phyloP scores from a whole-genome alignment of 768 basidiomycete genomes.

The Podaxis mareebaensis region DNA sequence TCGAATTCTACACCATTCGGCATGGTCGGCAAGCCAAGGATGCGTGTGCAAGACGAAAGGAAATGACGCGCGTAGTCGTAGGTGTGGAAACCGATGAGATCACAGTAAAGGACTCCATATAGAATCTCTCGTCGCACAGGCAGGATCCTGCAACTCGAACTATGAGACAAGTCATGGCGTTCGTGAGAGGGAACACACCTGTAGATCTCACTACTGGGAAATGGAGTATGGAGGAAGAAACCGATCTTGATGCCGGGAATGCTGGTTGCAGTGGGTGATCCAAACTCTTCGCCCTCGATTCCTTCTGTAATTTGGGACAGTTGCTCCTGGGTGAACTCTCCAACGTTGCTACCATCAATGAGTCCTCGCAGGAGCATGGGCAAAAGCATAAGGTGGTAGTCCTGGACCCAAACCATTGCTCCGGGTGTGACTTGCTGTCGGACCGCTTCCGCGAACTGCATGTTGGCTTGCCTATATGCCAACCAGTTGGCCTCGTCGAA shows the following conservation, averaged over 20 bases:
- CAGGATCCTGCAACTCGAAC: slow-evolving; percentile 64
- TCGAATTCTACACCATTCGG: slow-evolving; percentile 98
- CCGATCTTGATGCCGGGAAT: slow-evolving; percentile 87
- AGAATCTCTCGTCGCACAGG: slow-evolving; percentile 97
- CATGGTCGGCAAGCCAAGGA: slow-evolving; percentile 93
- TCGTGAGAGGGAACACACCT: slow-evolving; percentile 51
- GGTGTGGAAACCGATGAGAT: slow-evolving; percentile 98
- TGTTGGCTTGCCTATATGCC: slow-evolving; percentile 95
- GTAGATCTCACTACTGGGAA: slow-evolving; percentile 97
- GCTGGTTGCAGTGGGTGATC: slow-evolving; percentile 30
- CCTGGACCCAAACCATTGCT: slow-evolving; percentile 99
- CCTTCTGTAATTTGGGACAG: slow-evolving; percentile 74
- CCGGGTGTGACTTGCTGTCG: slow-evolving; percentile 76
- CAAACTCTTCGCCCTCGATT: slow-evolving; percentile 50
- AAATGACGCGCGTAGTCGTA: slow-evolving; percentile 99
- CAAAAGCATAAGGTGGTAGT: slow-evolving; percentile 96
- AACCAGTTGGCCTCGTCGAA: slow-evolving; percentile 99
- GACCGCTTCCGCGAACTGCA: slow-evolving; percentile 91
- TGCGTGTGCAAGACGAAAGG: slow-evolving; percentile 96
- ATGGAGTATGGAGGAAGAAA: slow-evolving; percentile 98
- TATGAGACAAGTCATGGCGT: slow-evolving; percentile 7
- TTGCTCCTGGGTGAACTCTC: slow-evolving; percentile 60
- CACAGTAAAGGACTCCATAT: slow-evolving; percentile 94
- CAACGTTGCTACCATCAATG: slow-evolving; percentile 68
- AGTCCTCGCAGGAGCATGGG: slow-evolving; percentile 93